Evolutionary conservation across 2,329 filamentous ascomycete species (phyloP), one percentile per base, ranked within the genome.

Genomic region (Chaetomium globosum): DNA sequence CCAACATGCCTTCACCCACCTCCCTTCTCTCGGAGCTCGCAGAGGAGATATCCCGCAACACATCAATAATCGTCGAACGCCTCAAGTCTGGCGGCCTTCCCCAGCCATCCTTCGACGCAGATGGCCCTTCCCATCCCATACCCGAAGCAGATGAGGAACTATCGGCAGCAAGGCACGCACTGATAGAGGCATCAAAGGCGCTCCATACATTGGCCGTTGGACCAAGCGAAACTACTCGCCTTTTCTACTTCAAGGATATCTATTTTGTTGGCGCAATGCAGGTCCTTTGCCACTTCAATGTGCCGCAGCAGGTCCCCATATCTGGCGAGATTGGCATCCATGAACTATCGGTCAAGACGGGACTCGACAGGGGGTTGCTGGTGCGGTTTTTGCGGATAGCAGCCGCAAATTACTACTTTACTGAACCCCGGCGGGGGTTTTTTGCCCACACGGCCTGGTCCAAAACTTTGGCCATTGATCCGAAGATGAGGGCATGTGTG

Each of bases 381-480:
- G 36, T 61, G 9, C 56, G 59, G 4, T 65, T 66, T 48, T 23
- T 68, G 21, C 54, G 67, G 4, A 63, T 67, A 65, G 65, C 62
- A 21, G 57, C 60, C 30, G 60, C 62, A 31, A 68, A 67, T 59
- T 67, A 59, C 43, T 67, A 65, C 36, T 68, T 67, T 16, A 31
- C 26, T 33, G 67, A 68, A 31, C 55, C 58, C 9, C 26, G 52
- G 8, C 64, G 51, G 3, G 67, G 61, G 2, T 53, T 62, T 33
- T 36, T 68, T 16, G 52, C 61, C 23, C 66, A 68, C 46, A 64
- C 64, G n/a, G 64, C 66, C 4, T 66, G 53, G 58, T 66, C 64
- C 26, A 63, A 48, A 16, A 48, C 33, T 5, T 30, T 67, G 28
- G 67, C 67, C 9, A 57, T 46, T 21, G 67, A 67, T 49, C 56